Evolutionary conservation across 139 green algal genomes (phyloP).

Genomic region (Chlorella sp.): DNA sequence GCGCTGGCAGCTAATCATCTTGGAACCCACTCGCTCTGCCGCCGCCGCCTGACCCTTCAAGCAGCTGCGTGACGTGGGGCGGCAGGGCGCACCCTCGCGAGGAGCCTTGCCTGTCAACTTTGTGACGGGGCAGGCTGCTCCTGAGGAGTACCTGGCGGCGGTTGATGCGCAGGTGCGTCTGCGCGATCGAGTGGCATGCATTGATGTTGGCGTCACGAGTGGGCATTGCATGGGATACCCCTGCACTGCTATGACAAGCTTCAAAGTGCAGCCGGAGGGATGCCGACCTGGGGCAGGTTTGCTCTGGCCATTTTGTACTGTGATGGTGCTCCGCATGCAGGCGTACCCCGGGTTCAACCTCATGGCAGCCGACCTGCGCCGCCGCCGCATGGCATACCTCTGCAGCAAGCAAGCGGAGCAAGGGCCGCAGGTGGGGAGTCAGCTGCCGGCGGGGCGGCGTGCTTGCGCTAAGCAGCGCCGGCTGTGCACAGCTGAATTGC

Average conservation of each 20-base stretch:
- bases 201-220: no score
- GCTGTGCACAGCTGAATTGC: no score
- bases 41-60: background rate
- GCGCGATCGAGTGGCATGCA: no score
- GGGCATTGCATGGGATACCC: no score
- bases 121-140: background rate
- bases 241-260: no score
- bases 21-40: no score
- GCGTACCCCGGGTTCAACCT: constrained; percentile 38
- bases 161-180: background rate
- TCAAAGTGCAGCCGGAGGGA: no score
- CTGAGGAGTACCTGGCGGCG: background rate
- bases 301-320: background rate
- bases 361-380: constrained; percentile 3
- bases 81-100: background rate
- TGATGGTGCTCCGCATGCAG: background rate
- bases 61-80: background rate
- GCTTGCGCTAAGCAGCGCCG: no score
- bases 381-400: constrained; percentile 24
- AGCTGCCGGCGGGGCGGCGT: background rate
- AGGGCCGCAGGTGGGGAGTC: background rate
- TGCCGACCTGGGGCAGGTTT: no score
- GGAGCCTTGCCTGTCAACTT: constrained; percentile 21
- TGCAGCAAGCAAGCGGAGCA: background rate
- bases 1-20: no score